A percentile compares a stretch with the other conserved stretches of the same genome.
These are phyloP conservation scores for Alternaria postmessia DNA, from an alignment of 2,329 filamentous ascomycete genomes.

Conservation along the genomic window DNA sequence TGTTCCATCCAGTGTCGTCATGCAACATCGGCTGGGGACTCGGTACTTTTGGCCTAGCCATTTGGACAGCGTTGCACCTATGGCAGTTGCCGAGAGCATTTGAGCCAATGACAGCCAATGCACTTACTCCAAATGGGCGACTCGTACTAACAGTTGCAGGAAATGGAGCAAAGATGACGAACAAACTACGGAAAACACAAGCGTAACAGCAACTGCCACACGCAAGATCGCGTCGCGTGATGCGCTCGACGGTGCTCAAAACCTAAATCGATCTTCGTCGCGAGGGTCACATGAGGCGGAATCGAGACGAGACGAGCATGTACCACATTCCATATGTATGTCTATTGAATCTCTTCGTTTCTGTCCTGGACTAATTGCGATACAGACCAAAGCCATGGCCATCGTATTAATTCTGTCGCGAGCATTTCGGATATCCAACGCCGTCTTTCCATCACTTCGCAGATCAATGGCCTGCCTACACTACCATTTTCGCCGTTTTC, in stretches of 20 bases:
- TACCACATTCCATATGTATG: conserved; percentile 71
- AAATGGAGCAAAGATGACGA: conserved; percentile 56
- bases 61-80: conserved; percentile 26
- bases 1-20: conserved; percentile 32
- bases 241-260: conserved; percentile 46
- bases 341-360: conserved; percentile 33
- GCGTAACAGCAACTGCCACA: conserved; percentile 33
- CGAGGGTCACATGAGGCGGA: conserved; percentile 56
- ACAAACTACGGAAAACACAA: conserved; percentile 31
- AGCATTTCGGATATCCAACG: conserved; percentile 56
- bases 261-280: conserved; percentile 39
- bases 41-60: conserved; percentile 31
- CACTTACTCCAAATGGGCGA: conserved; percentile 7
- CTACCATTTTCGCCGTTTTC: conserved; percentile 49
- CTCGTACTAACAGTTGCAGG: conserved; percentile 42
- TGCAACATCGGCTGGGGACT: conserved; percentile 24
- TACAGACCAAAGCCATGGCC: conserved; percentile 59
- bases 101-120: conserved; percentile 13
- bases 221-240: conserved; percentile 52
- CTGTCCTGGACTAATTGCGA: conserved; percentile 23
- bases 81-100: conserved; percentile 21
- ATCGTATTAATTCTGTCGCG: conserved; percentile 47
- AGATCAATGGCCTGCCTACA: conserved; percentile 44
- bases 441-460: conserved; percentile 54
- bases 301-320: conserved; percentile 63